Evolutionary conservation across 2,329 filamentous ascomycete genomes (phyloP), one percentile per base, ranked within the genome.

Genomic region (Fusarium keratoplasticum): DNA sequence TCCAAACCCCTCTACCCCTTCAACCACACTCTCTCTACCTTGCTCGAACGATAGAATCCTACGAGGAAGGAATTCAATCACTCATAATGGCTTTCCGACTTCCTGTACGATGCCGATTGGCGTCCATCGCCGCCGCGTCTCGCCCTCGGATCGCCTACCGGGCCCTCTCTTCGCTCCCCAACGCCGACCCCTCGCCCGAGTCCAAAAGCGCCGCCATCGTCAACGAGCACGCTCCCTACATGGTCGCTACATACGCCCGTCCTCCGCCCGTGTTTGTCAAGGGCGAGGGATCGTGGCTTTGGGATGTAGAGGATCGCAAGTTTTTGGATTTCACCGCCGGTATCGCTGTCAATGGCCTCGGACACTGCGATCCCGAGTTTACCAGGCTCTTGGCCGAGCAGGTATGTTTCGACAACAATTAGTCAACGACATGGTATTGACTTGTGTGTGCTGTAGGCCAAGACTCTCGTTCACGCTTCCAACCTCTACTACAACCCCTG

Each of bases 401-500:
- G 89, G 93, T 92, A 81, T 36, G 47, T 25, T 25, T 22, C 1
- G 44, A 27, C 27, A 25, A 2, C 18, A 14, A 22, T 8, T 6
- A 27, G 14, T 18, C 10, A 18, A 78, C 29, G 9, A 4, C 22
- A 8, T 38, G 3, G 9, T 29, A n/a, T 7, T 52, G 2, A 52
- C 6, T 52, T 27, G 14, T 25, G 14, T 38, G 22, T 2, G 8
- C 1, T 18, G 1, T 67, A 90, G 90, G 88, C 92, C 33, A 87
- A 92, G 79, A 95, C 92, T 9, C 89, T 99, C 59, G 89, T 98
- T 66, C 96, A 99, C 83, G 93, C 94, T 55, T 98, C 95, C 13
- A 99, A 99, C 83, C 90, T 99, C 22, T 99, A 98, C 88, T 94
- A 98, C 85, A 99, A 98, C 84, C 93, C 93, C 2, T 98, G 96